Base-by-base conservation (phyloP, 352 stramenopile genomes). In the Thalassiosira ordinaria region DNA sequence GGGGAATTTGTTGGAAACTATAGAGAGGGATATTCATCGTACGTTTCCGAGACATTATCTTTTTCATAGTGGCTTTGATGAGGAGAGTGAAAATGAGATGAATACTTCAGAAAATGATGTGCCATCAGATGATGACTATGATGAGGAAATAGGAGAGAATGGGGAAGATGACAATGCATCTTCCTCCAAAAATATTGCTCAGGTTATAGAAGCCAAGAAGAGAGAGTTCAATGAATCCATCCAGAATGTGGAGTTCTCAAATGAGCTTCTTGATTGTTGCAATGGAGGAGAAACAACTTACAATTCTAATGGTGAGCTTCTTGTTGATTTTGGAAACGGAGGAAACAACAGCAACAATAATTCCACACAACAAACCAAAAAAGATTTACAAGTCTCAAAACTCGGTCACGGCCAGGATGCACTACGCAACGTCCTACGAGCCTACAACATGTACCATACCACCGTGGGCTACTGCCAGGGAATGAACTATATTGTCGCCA, bases 361-460 rank as follows among this genome's bases (percentile, higher is more conserved):
- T n/a, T n/a, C n/a, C n/a, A n/a, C n/a, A n/a, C n/a, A n/a, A n/a
- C n/a, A n/a, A n/a, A n/a, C n/a, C n/a, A n/a, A n/a, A n/a, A n/a
- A n/a, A n/a, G n/a, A n/a, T n/a, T n/a, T n/a, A n/a, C n/a, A n/a
- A n/a, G n/a, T n/a, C n/a, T n/a, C n/a, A n/a, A n/a, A n/a, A n/a
- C n/a, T n/a, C n/a, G n/a, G n/a, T n/a, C n/a, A n/a, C n/a, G 96
- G 96, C 14, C 95, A 98, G 72, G 92, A 88, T 29, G 91, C 94
- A 20, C 85, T 98, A 26, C 93, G 96, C 70, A 95, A 97, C 46
- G 94, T 98, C 1, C 85, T 98, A 24, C 91, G 95, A 35, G 96
- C 96, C 0, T 98, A 98, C 82, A 97, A 94, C 53, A 84, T 97
- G 1, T 96, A 98, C 63, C 96, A 98, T 71, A 89, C 84, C 8